These are phyloP conservation scores for Lentinula raphanica DNA, from an alignment of 768 basidiomycete genomes.

Conservation along the genomic window DNA sequence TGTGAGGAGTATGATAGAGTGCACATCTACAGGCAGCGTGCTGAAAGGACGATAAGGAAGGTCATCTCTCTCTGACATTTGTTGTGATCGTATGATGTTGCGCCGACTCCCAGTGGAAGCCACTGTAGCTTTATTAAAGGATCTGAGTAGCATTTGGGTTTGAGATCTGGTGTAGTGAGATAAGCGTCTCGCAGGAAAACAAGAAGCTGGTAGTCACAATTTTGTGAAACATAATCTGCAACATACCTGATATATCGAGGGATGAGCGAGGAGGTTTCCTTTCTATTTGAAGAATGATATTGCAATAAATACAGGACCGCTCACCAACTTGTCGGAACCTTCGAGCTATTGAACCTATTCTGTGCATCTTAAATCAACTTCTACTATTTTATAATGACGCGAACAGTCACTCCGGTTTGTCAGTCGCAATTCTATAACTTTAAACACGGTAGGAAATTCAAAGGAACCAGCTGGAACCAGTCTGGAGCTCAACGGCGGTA, in stretches of 20 bases:
- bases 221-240: too few species aligned
- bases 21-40: constrained; percentile 26
- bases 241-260: background rate
- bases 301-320: background rate
- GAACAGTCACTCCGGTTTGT: background rate
- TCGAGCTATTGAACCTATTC: background rate
- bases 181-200: too few species aligned
- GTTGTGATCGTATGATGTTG: too few species aligned
- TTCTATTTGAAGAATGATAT: background rate
- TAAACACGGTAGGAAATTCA: background rate
- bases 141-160: too few species aligned
- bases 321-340: background rate
- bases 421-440: background rate
- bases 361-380: too few species aligned
- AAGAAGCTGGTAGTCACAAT: too few species aligned
- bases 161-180: too few species aligned
- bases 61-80: background rate
- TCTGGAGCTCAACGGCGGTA: too few species aligned
- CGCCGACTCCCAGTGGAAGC: too few species aligned
- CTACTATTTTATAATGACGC: background rate
- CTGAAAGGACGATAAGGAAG: constrained; percentile 9
- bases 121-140: too few species aligned
- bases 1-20: constrained; percentile 27
- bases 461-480: background rate
- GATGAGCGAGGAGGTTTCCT: background rate